Base-by-base conservation (phyloP, 2,329 filamentous ascomycete species). In the Sarocladiaceae sp. region DNA sequence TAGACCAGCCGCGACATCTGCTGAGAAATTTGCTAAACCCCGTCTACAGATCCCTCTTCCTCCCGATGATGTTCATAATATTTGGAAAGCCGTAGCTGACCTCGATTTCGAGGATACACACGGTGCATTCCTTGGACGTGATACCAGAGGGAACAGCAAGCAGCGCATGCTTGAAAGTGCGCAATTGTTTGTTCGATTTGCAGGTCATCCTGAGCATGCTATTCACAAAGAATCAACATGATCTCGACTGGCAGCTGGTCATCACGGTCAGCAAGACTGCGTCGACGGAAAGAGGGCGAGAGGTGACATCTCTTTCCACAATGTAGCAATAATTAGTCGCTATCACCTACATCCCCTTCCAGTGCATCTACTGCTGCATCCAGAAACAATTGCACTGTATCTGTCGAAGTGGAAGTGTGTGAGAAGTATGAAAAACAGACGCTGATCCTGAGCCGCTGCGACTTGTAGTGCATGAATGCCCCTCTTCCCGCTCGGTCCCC, bases 101-200 rank as follows among this genome's bases (percentile, higher is more conserved):
- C 78, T 83, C 54, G 73, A 83, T 1, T 92, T 90, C 58, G 70
- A 69, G 12, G 79, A 80, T 54, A 85, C 87, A 6, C 83, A 88
- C 64, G 86, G 88, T 0, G 81, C 80, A 0, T 90, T 92, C 56
- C 59, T 74, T 2, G 81, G 79, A 0, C 75, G 77, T 60, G 86
- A 90, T 59, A 80, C 90, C 2, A 70, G 76, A 53, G 73, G 72
- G 55, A 58, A 60, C 4, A 69, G 75, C 56, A 90, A 87, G 71
- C 62, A 64, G 54, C 78, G 86, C 56, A 76, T 93, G 23, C 60
- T 91, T 62, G 81, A 90, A 54, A 92, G 88, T 64, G 89, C 89
- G 77, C 81, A 89, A 72, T 87, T 90, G 18, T 87, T 90, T 62
- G 72, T 85, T 2, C 71, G 63, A 57, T 71, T 67, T 20, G 77